Conservation (phyloP, 1,284 basidiomycete species). For the Pseudozyma tsukubaensis region DNA sequence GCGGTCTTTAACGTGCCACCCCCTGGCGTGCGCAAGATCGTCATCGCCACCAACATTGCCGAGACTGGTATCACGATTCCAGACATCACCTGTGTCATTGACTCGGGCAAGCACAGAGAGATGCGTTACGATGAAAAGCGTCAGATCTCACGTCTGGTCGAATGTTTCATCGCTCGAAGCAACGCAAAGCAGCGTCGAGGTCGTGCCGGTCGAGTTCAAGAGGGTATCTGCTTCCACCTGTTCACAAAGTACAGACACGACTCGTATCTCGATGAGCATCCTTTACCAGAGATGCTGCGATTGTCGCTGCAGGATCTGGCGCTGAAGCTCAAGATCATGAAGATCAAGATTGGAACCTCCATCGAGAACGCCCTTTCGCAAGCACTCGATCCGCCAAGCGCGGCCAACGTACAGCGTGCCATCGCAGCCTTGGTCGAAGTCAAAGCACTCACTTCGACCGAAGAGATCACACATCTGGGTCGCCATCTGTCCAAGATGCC, state of each 20-base stretch:
- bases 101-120: conserved; percentile 84
- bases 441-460: conserved; percentile 82
- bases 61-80: conserved; percentile 98
- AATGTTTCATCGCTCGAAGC: conserved; percentile 91
- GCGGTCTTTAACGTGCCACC: conserved; percentile 90
- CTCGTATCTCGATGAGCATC: conserved; percentile 83
- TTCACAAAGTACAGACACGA: conserved; percentile 92
- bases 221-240: conserved; percentile 92
- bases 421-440: conserved; percentile 92
- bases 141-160: conserved; percentile 90
- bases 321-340: conserved; percentile 96
- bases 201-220: conserved; percentile 90
- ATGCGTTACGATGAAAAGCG: conserved; percentile 90
- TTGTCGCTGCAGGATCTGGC: conserved; percentile 94
- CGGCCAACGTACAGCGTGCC: conserved; percentile 90
- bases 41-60: conserved; percentile 80
- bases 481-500: conserved; percentile 90
- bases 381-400: conserved; percentile 88
- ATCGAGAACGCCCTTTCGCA: conserved; percentile 90
- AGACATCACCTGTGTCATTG: conserved; percentile 97
- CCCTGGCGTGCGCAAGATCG: conserved; percentile 84
- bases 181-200: conserved; percentile 94
- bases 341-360: conserved; percentile 80
- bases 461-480: conserved; percentile 96
- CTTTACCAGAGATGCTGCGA: conserved; percentile 94